A percentile compares a stretch with the other conserved stretches of the same genome.
These are phyloP conservation scores for Solanum infundibuliforme DNA, from an alignment of 257 asterid species.

Conservation along the genomic window DNA sequence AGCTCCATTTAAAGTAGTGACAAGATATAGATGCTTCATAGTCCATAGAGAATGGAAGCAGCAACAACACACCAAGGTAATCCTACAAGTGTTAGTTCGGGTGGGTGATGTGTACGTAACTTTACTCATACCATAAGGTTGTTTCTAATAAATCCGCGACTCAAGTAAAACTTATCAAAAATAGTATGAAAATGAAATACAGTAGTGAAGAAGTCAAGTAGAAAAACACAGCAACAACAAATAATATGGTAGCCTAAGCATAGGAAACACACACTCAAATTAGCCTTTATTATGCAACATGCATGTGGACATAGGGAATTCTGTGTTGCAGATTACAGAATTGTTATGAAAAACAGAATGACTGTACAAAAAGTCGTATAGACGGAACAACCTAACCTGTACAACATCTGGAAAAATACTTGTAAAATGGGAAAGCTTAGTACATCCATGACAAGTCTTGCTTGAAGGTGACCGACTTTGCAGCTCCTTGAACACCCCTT, in stretches of 20 bases:
- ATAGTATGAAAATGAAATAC: neutral
- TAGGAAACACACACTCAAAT: neutral
- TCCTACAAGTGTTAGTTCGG: neutral
- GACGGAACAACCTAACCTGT: neutral
- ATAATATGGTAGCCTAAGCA: neutral
- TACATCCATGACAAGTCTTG: constrained; percentile 80
- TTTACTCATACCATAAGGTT: neutral
- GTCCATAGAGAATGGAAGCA: neutral
- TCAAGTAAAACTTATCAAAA: neutral
- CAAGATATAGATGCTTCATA: neutral
- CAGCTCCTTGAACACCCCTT: constrained; percentile 55
- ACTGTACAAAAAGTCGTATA: neutral
- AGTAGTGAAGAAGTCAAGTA: neutral
- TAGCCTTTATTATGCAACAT: neutral
- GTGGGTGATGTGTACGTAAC: neutral
- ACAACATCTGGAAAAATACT: neutral
- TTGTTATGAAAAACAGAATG: neutral
- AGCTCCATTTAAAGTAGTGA: neutral
- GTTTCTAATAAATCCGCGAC: neutral
- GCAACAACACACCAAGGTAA: neutral
- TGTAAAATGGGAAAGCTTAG: constrained; percentile 9
- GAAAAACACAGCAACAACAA: neutral
- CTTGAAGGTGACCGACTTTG: constrained; percentile 42
- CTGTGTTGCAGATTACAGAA: neutral
- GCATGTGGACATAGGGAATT: neutral